Evolutionary conservation across 768 basidiomycete genomes (phyloP).

Genomic region (Tricholoma bakamatsutake): DNA sequence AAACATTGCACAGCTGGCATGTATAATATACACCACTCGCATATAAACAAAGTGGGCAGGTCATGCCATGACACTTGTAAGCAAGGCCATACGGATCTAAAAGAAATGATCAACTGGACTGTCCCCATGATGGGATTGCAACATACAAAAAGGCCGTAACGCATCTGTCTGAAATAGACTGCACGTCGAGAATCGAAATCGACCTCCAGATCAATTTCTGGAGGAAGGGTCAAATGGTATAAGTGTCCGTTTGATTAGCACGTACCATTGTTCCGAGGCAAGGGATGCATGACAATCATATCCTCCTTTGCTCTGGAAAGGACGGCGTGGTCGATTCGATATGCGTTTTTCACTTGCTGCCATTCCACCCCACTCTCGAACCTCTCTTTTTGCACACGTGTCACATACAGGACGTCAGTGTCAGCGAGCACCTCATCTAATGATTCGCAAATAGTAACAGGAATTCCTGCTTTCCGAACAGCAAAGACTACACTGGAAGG

Average conservation of each 20-base stretch:
- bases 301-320: slow-evolving; percentile 91
- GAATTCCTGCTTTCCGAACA: slow-evolving; percentile 78
- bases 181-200: slow-evolving; percentile 94
- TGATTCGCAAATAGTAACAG: slow-evolving; percentile 76
- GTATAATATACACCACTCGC: neutral
- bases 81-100: slow-evolving; percentile 77
- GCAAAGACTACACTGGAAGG: slow-evolving; percentile 77
- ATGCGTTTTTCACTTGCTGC: slow-evolving; percentile 86
- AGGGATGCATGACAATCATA: slow-evolving; percentile 99
- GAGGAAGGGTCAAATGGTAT: slow-evolving; percentile 9
- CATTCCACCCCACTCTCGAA: slow-evolving; percentile 80
- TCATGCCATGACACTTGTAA: slow-evolving; percentile 52
- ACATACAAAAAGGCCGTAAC: slow-evolving; percentile 92
- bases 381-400: slow-evolving; percentile 92
- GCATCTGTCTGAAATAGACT: slow-evolving; percentile 98
- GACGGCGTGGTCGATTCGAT: slow-evolving; percentile 90
- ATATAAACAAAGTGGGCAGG: neutral
- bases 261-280: slow-evolving; percentile 86
- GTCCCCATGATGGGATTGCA: neutral
- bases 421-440: slow-evolving; percentile 87
- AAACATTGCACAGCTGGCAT: too few relatives aligned
- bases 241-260: neutral
- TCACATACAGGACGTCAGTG: slow-evolving; percentile 96
- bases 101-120: neutral
- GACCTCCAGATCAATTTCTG: slow-evolving; percentile 98